Evolutionary conservation across 306 rosid species (phyloP).

Genomic region (Fragaria iinumae): DNA sequence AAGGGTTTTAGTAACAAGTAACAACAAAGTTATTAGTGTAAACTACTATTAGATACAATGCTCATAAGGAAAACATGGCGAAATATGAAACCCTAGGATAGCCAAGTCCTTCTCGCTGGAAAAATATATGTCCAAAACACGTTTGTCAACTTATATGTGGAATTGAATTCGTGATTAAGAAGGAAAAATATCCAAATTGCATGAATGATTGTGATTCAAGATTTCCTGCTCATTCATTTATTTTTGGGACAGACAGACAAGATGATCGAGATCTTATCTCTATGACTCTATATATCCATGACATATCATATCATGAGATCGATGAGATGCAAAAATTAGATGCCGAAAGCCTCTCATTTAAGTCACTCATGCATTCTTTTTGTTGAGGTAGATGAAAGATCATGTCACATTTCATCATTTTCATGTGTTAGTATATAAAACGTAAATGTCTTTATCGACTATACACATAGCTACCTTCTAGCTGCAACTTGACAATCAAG

Average conservation of each 20-base stretch:
- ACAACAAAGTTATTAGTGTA: not conserved
- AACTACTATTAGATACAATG: not conserved
- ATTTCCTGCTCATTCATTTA: not conserved
- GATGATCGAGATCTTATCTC: not conserved
- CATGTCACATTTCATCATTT: not conserved
- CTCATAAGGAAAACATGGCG: not conserved
- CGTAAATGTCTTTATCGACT: not conserved
- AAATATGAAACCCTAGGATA: not conserved
- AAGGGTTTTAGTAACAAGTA: not conserved
- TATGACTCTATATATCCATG: not conserved
- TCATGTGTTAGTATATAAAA: not conserved
- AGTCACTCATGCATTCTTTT: not conserved
- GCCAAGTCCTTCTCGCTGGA: not conserved
- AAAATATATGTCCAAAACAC: not conserved
- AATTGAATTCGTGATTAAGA: not conserved
- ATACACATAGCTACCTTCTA: not conserved
- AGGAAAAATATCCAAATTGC: too few species aligned
- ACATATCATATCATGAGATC: not conserved
- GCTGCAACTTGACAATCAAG: slow-evolving; percentile 1
- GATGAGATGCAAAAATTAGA: slow-evolving; percentile 1
- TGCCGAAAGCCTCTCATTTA: slow-evolving; percentile 2
- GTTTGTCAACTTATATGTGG: too few species aligned
- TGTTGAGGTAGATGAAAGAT: not conserved
- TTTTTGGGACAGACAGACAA: not conserved
- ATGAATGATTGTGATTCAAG: not conserved